These are phyloP conservation scores for Russula abietina DNA, from an alignment of 768 basidiomycete species.

Conservation along the genomic window DNA sequence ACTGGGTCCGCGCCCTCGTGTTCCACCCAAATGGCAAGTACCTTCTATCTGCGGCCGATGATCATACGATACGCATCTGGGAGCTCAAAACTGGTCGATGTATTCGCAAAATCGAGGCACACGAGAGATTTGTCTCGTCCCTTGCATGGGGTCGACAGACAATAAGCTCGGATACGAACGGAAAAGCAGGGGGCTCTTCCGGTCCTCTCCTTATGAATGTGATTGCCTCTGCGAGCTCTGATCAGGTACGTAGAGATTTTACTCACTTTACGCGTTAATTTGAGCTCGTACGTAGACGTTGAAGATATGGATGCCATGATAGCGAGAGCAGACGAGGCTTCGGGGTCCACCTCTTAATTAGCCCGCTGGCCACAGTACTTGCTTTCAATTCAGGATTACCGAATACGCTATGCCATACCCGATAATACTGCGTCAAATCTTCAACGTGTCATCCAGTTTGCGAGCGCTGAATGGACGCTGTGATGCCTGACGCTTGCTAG, in stretches of 20 bases:
- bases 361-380: constrained; percentile 14
- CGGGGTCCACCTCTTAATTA: constrained; percentile 5
- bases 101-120: constrained; percentile 27
- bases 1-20: constrained; percentile 52
- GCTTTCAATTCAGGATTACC: constrained; percentile 20
- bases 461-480: constrained; percentile 4
- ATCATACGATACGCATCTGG: constrained; percentile 55
- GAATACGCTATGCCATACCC: constrained; percentile 16
- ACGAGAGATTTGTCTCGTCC: constrained; percentile 23
- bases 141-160: constrained; percentile 25
- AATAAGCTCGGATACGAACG: constrained; percentile 17
- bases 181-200: constrained; percentile 16
- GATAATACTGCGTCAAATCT: constrained; percentile 15
- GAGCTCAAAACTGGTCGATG: constrained; percentile 50
- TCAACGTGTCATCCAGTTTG: constrained; percentile 15
- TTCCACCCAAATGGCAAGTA: constrained; percentile 55
- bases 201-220: constrained; percentile 23
- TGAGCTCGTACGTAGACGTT: constrained; percentile 14
- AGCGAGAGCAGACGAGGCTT: constrained; percentile 1
- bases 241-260: constrained; percentile 17
- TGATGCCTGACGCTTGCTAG: constrained; percentile 4
- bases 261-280: not conserved
- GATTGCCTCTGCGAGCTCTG: constrained; percentile 23
- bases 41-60: constrained; percentile 52
- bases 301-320: constrained; percentile 26